phyloP scores from a whole-genome alignment of 2,329 filamentous ascomycete genomes.

The Cyphellophora europaea region DNA sequence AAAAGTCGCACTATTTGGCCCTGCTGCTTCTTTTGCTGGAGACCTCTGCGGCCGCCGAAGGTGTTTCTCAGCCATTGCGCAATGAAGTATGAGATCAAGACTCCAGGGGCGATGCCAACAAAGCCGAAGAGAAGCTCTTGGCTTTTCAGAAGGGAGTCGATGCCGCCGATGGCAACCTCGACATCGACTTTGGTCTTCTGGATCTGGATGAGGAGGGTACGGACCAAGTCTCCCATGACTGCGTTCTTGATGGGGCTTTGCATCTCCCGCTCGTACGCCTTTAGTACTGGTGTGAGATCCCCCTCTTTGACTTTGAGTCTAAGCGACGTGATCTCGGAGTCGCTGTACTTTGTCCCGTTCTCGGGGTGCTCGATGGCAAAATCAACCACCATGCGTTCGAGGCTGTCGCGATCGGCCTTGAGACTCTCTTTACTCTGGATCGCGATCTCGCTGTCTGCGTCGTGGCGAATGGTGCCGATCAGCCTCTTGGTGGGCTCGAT shows the following conservation, averaged over 20 bases:
- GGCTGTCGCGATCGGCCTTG: conserved; percentile 76
- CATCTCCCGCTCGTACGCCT: conserved; percentile 83
- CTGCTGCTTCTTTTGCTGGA: conserved; percentile 54
- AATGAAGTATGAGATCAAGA: conserved; percentile 73
- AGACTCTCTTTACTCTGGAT: conserved; percentile 93
- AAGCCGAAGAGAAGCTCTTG: conserved; percentile 96
- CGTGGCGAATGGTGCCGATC: conserved; percentile 85
- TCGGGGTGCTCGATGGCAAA: conserved; percentile 77
- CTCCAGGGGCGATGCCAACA: conserved; percentile 81
- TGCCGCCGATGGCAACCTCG: conserved; percentile 90
- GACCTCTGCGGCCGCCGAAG: conserved; percentile 62
- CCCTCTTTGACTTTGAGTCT: conserved; percentile 76
- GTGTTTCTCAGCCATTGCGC: conserved; percentile 61
- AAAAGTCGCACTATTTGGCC: conserved; percentile 67
- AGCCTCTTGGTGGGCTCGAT: conserved; percentile 75
- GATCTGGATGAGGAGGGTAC: conserved; percentile 87
- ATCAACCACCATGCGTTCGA: conserved; percentile 97
- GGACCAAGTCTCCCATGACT: conserved; percentile 74
- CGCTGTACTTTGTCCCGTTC: conserved; percentile 46
- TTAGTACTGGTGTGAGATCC: conserved; percentile 83
- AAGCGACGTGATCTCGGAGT: conserved; percentile 64
- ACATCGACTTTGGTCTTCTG: conserved; percentile 99
- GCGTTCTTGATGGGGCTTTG: conserved; percentile 73
- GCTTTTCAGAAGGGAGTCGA: conserved; percentile 87
- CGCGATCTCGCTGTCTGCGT: conserved; percentile 85